Evolutionary conservation across 202 grass and related monocot species (phyloP), one percentile per base, ranked within the genome.

Genomic region (Setaria viridis): DNA sequence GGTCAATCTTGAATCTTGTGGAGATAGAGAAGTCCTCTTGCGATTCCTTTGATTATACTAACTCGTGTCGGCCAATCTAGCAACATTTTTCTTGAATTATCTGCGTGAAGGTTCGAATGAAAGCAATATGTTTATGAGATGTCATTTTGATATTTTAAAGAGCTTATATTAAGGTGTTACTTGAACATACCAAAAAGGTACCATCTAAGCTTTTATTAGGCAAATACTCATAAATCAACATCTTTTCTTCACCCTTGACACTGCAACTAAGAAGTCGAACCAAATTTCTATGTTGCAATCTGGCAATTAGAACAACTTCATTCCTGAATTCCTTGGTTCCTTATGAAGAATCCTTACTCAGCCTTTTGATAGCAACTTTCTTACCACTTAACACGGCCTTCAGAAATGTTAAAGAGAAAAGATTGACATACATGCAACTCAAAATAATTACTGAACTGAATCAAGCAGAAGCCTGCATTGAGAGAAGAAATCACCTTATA

Each of bases 1-100:
- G 2, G 70, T 90, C 46, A 90, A 5, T 16, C 70, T 84, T 32
- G 85, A 92, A 56, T 92, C 90, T 59, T 89, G 29, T 92, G 93
- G 76, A 95, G 93, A 35, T 95, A 95, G 4, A 88, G 70, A 35
- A 93, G 70, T 54, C 91, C 94, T 50, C 82, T 84, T 11, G 87
- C 87, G 6, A 93, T 20, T 2, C 89, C 87, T 78, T 84, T 74
- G 9, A 93, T 84, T 54, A 96, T 90, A 32, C 76, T 76, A 17
- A 91, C 90, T 29, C 94, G 32, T 11, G 14, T 88, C 8, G 11
- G 9, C 94, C 94, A 93, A 30, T 86, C 73, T 17, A 90, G 32
- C 46, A 82, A 3, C 0, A 8, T 10, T 10, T 72, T 70, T 33
- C 41, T 93, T 54, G 19, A 25, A 15, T 10, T 42, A 46, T 88